Evolutionary conservation across 2,329 filamentous ascomycete species (phyloP), one percentile per base, ranked within the genome.

Genomic region (Aotearoamyces nothofagi): DNA sequence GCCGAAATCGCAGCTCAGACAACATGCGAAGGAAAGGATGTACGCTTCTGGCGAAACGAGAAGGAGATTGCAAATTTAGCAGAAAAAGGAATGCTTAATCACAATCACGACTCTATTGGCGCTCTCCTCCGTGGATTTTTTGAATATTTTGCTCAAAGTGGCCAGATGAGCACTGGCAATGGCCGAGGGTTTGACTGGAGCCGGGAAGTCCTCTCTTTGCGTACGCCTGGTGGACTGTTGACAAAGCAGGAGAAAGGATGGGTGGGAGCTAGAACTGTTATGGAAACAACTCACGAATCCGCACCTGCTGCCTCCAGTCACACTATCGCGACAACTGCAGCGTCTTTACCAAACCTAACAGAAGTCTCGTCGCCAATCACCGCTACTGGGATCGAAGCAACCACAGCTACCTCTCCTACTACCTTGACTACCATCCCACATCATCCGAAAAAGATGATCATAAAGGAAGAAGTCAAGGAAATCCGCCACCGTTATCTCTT

Each of bases 121-220:
- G 58, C 65, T 4, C 60, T 94, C 0, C 60, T 94, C 1, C 66
- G 76, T 29, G 81, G 81, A 0, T 93, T 94, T 56, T 93, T 92
- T 46, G 76, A 82, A 42, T 93, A 92, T 52, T 93, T 77, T 45
- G 76, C 79, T 3, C 69, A 77, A 15, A 61, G 55, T 35, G 61
- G 61, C 12, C 44, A 52, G n/a, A 60, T 75, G 57, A 57, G 57
- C 35, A 63, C 60, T 4, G 57, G 58, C 3, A 49, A 52, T 1
- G 50, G 53, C 26, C 63, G 66, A 25, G 68, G 68, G 1, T 93
- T 93, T 49, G 69, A 80, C 44, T 94, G 83, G 82, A 78, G 71
- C 6, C 62, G 69, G 25, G 75, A 87, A 35, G 79, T 90, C 0
- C 57, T 93, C 15, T 90, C 81, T 30, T 59, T 93, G 20, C 72